Evolutionary conservation across 192 early-diverging fungal species (phyloP), one percentile per base, ranked within the genome.

Genomic region (Backusella tarrabulga): DNA sequence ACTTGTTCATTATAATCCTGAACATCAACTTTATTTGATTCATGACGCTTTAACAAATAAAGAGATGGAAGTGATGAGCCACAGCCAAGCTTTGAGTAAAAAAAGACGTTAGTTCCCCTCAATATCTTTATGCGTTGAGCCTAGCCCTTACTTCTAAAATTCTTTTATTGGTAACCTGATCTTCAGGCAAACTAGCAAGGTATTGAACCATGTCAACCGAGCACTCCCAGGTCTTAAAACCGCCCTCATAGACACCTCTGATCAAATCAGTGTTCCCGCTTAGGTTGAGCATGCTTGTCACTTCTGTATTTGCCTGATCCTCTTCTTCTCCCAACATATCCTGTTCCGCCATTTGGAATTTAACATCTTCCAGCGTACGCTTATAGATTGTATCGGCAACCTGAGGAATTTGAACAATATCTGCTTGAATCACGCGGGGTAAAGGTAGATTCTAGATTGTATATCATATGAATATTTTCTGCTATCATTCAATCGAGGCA

Each of bases 201-300:
- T 90, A 95, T 63, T 88, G 80, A 21, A 97, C 88, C 68, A 99
- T 83, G 85, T 99, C 97, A 36, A 94, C 73, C 9, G 94, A 90
- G 80, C 97, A 97, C 79, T 99, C 97, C 97, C 97, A 99, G 0
- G 97, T 99, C 83, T 99, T 99, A 72, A 98, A 88, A 14, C 97
- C 97, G 50, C 91, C 97, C 80, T 98, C 97, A 77, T 99, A 99
- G 4, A 95, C 93, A 14, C 96, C 96, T 70, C 89, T 87, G 41
- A 99, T 90, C 5, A 99, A 79, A 82, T 99, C 97, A 67, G 82
- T 89, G 50, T 84, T 85, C 26, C 79, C 85, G 11, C 84, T 81
- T 29, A 89, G 54, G 8, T 85, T 83, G 34, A 90, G 75, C 80
- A 90, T 86, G 8, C 54, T 36, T 1, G 71, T 8, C 6, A 79